phyloP scores from a whole-genome alignment of 2,329 filamentous ascomycete species.

The Trichoderma pleuroti region DNA sequence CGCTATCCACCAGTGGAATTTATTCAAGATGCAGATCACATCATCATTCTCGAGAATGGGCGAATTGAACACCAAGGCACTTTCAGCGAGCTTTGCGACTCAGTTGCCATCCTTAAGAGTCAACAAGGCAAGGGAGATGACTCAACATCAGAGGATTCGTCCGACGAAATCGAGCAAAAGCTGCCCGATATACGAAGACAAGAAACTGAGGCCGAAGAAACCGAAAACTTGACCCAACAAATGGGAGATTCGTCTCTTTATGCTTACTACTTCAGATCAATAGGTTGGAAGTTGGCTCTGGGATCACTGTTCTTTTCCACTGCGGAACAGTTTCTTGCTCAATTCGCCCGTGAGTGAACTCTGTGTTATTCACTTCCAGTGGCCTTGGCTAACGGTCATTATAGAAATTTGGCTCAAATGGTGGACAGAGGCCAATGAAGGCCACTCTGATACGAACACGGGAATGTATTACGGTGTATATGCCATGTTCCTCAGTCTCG shows the following conservation, averaged over 20 bases:
- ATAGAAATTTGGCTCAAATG: conserved; percentile 27
- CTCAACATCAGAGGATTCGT: not conserved
- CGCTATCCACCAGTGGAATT: conserved; percentile 12
- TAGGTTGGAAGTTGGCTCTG: not conserved
- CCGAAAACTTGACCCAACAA: conserved; percentile 11
- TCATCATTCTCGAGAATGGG: conserved; percentile 27
- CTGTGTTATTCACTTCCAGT: not conserved
- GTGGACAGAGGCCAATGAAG: conserved; percentile 25
- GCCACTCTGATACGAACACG: conserved; percentile 21
- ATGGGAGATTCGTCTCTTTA: not conserved
- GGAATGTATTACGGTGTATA: conserved; percentile 26
- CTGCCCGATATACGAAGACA: not conserved
- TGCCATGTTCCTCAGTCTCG: conserved; percentile 19
- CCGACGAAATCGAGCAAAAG: not conserved
- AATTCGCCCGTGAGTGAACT: not conserved
- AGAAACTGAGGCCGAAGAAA: not conserved
- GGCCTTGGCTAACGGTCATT: not conserved
- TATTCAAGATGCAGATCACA: conserved; percentile 25
- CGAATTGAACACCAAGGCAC: conserved; percentile 24
- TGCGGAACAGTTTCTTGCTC: not conserved
- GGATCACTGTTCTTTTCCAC: not conserved
- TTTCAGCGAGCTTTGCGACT: not conserved
- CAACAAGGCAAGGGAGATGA: not conserved
- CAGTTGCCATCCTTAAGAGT: not conserved
- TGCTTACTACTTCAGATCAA: not conserved